Percentiles rank a stretch among this genome's conserved stretches.
Evolutionary conservation across 2,329 filamentous ascomycete genomes (phyloP).

Genomic region (Ascochyta viciae-villosae): DNA sequence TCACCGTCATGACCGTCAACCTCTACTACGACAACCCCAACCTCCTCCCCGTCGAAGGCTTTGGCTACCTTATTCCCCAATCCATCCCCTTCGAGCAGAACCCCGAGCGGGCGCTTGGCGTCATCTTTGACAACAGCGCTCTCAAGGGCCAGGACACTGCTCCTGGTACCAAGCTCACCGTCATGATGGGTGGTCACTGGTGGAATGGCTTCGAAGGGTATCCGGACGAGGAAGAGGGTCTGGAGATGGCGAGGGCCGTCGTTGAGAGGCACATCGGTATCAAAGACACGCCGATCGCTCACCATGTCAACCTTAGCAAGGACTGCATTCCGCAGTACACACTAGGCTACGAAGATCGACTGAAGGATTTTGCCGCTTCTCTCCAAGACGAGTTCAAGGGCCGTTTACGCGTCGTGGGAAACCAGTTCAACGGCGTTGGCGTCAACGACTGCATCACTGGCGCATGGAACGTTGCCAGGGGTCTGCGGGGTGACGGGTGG

Average conservation of each 20-base stretch:
- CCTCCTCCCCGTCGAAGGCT: conserved; percentile 73
- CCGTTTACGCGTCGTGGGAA: conserved; percentile 67
- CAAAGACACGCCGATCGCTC: conserved; percentile 65
- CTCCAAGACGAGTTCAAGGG: conserved; percentile 67
- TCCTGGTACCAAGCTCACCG: conserved; percentile 82
- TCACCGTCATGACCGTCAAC: conserved; percentile 92
- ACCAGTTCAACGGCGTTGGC: conserved; percentile 56
- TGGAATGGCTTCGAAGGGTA: conserved; percentile 72
- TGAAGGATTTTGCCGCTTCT: conserved; percentile 62
- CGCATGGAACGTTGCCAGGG: conserved; percentile 61
- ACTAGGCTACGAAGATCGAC: conserved; percentile 74
- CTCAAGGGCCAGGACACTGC: conserved; percentile 63
- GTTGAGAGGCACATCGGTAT: conserved; percentile 79
- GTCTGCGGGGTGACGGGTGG: conserved; percentile 42
- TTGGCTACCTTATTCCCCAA: conserved; percentile 90
- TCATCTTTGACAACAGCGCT: conserved; percentile 86
- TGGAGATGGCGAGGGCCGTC: conserved; percentile 72
- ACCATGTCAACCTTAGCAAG: conserved; percentile 65
- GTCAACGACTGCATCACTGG: conserved; percentile 62
- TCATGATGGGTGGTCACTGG: conserved; percentile 94
- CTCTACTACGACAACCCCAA: conserved; percentile 76
- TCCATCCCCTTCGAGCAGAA: conserved; percentile 74
- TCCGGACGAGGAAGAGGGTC: conserved; percentile 70
- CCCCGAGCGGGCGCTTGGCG: conserved; percentile 83
- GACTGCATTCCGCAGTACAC: conserved; percentile 92